Evolutionary conservation across 768 basidiomycete species (phyloP).

Genomic region (Crucibulum laeve): DNA sequence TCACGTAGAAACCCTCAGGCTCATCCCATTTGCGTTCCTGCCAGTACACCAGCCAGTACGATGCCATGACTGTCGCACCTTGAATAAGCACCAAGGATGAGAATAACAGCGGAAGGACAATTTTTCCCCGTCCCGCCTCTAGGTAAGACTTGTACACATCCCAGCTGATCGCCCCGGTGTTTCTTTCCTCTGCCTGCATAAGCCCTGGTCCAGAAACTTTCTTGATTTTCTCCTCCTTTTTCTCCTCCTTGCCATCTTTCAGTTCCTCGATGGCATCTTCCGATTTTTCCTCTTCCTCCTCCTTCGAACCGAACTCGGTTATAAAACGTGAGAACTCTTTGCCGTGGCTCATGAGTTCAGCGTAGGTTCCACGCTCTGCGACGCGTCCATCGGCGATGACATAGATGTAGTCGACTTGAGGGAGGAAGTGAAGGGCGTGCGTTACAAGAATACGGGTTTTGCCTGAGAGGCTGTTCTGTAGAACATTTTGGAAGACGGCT

Average conservation of each 20-base stretch:
- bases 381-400: conserved; percentile 74
- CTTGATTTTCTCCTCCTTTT: conserved; percentile 31
- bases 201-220: conserved; percentile 43
- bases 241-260: conserved; percentile 14
- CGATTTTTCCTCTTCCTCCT: conserved; percentile 44
- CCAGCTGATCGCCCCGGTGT: conserved; percentile 63
- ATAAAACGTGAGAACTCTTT: conserved; percentile 74
- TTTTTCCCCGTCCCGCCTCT: conserved; percentile 59
- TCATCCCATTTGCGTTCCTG: conserved; percentile 64
- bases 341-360: conserved; percentile 57
- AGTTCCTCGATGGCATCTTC: conserved; percentile 35
- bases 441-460: conserved; percentile 91
- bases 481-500: conserved; percentile 79
- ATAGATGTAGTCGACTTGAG: conserved; percentile 83
- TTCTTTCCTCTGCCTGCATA: conserved; percentile 85
- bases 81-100: conserved; percentile 63
- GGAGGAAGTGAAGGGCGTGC: conserved; percentile 87
- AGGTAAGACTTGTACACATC: conserved; percentile 60
- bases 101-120: conserved; percentile 64
- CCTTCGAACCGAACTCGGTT: conserved; percentile 70
- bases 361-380: conserved; percentile 76
- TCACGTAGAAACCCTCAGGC: conserved; percentile 67
- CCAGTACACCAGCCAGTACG: conserved; percentile 88
- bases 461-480: conserved; percentile 53
- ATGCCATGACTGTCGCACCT: conserved; percentile 63